Percentiles rank a stretch among this genome's conserved stretches.
Evolutionary conservation across 2,329 filamentous ascomycete genomes (phyloP).

Genomic region (Penicillium fuscoglaucum): DNA sequence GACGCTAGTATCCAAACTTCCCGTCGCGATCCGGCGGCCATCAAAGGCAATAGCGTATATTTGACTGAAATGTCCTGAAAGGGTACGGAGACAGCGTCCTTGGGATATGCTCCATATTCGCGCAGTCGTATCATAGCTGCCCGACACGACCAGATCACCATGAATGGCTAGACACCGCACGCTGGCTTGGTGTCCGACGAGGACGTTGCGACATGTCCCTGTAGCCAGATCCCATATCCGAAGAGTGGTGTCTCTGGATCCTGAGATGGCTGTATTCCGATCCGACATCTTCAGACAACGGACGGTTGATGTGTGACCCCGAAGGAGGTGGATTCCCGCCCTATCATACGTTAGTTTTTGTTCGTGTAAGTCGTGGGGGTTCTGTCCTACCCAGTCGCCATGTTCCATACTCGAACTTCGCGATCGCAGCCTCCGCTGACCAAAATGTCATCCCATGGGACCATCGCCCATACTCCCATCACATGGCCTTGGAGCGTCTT

Average conservation of each 20-base stretch:
- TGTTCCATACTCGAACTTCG: constrained; percentile 95
- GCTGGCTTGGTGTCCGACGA: constrained; percentile 93
- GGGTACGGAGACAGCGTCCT: constrained; percentile 83
- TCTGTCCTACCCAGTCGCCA: constrained; percentile 74
- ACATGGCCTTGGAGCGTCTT: constrained; percentile 92
- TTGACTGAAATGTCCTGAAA: constrained; percentile 95
- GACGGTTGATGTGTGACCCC: constrained; percentile 95
- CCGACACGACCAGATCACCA: constrained; percentile 94
- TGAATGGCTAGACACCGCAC: constrained; percentile 94
- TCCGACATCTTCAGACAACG: constrained; percentile 98
- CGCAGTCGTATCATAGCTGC: constrained; percentile 95
- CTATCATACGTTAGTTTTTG: constrained; percentile 45
- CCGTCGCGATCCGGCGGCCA: constrained; percentile 87
- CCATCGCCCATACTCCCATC: constrained; percentile 99
- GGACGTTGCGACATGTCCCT: constrained; percentile 83
- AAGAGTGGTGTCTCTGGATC: constrained; percentile 90
- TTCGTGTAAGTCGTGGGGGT: constrained; percentile 12
- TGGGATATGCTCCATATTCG: constrained; percentile 98
- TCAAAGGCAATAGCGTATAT: constrained; percentile 99
- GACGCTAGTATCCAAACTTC: constrained; percentile 93
- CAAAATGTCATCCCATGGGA: constrained; percentile 91
- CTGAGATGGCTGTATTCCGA: constrained; percentile 88
- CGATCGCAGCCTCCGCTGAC: constrained; percentile 96
- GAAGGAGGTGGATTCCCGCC: constrained; percentile 74
- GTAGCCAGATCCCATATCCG: constrained; percentile 92